phyloP scores from a whole-genome alignment of 345 rosid genomes.

The Lagerstroemia speciosa region DNA sequence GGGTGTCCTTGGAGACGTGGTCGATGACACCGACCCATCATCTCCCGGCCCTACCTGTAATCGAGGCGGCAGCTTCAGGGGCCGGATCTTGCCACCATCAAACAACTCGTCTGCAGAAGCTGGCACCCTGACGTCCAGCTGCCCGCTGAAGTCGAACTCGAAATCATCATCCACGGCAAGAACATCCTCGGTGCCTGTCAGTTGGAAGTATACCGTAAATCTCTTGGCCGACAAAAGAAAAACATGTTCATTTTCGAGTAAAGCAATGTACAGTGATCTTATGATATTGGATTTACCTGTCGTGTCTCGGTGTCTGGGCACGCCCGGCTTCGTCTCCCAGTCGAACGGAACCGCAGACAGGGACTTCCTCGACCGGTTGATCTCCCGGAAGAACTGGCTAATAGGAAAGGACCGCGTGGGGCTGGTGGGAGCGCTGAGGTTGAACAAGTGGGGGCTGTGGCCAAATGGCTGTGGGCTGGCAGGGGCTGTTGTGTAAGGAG shows the following conservation, averaged over 20 bases:
- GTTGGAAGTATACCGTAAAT: not conserved
- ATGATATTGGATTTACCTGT: not conserved
- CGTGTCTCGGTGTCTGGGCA: conserved; percentile 18
- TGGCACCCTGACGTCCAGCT: conserved; percentile 39
- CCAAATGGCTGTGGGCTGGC: conserved; percentile 81
- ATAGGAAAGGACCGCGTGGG: conserved; percentile 33
- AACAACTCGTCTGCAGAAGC: conserved; percentile 89
- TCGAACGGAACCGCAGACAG: conserved; percentile 25
- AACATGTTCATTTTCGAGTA: not conserved
- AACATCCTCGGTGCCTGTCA: not conserved
- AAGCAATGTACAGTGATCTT: not conserved
- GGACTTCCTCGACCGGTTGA: conserved; percentile 15
- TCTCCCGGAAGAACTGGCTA: conserved; percentile 12
- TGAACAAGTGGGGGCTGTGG: conserved; percentile 18
- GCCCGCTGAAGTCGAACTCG: conserved; percentile 79
- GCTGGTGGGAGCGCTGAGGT: conserved; percentile 59
- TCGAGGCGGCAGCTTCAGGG: conserved; percentile 41
- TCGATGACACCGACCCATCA: conserved; percentile 16
- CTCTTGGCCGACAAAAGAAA: too few relatives aligned
- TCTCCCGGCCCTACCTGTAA: conserved; percentile 7
- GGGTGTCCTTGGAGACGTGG: conserved; percentile 35
- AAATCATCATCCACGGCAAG: conserved; percentile 39
- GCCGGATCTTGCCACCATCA: conserved; percentile 77
- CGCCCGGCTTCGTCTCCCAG: conserved; percentile 41
- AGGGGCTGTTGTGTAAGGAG: conserved; percentile 96